Base-by-base conservation (phyloP, 2,329 filamentous ascomycete genomes). In the Tetracladium maxilliforme region DNA sequence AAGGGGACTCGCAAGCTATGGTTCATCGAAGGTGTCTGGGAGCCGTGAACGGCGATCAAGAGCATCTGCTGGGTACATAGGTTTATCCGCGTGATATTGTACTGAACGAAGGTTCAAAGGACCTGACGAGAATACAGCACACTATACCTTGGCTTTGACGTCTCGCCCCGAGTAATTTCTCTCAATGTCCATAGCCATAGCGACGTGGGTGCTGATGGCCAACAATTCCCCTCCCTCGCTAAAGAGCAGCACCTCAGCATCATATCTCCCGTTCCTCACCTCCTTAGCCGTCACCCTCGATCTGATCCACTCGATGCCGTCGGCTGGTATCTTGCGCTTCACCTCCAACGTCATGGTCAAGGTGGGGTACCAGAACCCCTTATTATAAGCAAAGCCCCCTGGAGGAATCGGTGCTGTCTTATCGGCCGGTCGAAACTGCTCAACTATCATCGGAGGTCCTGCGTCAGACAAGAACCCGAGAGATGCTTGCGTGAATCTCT, bases 291-390 rank as follows among this genome's bases (percentile, higher is more conserved):
- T 58, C 9, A 74, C 58, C 16, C 78, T 59, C 20, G 72, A 56
- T 38, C 74, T 74, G 26, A 92, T 43, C 72, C 77, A 90, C 43
- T 81, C 71, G 2, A 70, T 68, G 0, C 81, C 80, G 21, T 67
- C 64, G 4, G 53, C 49, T 0, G 79, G 78, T 22, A 92, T 44
- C 6, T 60, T 46, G 43, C 76, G 80, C 55, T 87, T 90, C 19
- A 84, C 55, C 33, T 92, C 81, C 13, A 92, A 40, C 43, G 80
- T 83, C 42, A 90, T 49, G 11, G 73, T 53, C 2, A 92, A 48
- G 0, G 81, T 92, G 0, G 79, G 79, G 43, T 81, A 83, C n/a
- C n/a, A n/a, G n/a, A n/a, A n/a, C n/a, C n/a, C n/a, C 10, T 41
- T 34, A 16, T 42, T 30, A 25, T 44, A 29, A 33, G 54, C 44